A percentile compares a stretch with the other conserved stretches of the same genome.
phyloP scores from a whole-genome alignment of 768 basidiomycete species.

The Lactarius sp. region DNA sequence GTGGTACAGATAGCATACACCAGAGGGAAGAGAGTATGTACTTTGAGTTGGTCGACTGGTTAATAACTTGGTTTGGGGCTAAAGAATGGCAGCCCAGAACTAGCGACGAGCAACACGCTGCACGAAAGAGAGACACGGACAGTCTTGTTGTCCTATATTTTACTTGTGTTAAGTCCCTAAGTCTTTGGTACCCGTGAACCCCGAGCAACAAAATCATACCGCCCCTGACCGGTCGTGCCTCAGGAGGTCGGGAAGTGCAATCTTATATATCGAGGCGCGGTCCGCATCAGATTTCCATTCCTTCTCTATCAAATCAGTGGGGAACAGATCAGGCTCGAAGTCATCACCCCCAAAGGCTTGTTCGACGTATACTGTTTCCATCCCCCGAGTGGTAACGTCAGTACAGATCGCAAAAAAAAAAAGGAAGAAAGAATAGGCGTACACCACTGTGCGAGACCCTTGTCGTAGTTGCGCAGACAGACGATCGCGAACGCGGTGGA shows the following conservation, averaged over 20 bases:
- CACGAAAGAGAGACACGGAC: too few relatives aligned
- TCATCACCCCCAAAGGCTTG: neutral
- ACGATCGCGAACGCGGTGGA: conserved; percentile 44
- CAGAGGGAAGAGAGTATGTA: too few relatives aligned
- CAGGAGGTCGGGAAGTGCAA: conserved; percentile 5
- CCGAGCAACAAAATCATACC: neutral
- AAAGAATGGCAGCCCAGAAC: too few relatives aligned
- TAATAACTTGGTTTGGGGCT: too few relatives aligned
- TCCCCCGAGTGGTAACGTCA: neutral
- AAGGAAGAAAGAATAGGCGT: conserved; percentile 27
- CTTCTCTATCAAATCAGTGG: conserved; percentile 8
- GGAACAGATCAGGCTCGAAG: conserved; percentile 22
- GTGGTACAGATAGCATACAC: too few relatives aligned
- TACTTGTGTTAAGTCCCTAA: too few relatives aligned
- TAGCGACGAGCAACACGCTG: too few relatives aligned
- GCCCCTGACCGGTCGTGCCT: neutral
- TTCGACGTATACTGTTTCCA: conserved; percentile 19
- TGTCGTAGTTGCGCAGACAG: conserved; percentile 49
- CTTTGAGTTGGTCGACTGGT: too few relatives aligned
- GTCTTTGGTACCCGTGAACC: too few relatives aligned
- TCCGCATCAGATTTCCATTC: conserved; percentile 17
- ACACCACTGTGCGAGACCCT: conserved; percentile 55
- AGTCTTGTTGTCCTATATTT: neutral
- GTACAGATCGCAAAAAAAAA: neutral
- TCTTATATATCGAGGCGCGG: conserved; percentile 19